These are phyloP conservation scores for Trichoderma sp. DNA, from an alignment of 2,329 filamentous ascomycete species.

Conservation along the genomic window DNA sequence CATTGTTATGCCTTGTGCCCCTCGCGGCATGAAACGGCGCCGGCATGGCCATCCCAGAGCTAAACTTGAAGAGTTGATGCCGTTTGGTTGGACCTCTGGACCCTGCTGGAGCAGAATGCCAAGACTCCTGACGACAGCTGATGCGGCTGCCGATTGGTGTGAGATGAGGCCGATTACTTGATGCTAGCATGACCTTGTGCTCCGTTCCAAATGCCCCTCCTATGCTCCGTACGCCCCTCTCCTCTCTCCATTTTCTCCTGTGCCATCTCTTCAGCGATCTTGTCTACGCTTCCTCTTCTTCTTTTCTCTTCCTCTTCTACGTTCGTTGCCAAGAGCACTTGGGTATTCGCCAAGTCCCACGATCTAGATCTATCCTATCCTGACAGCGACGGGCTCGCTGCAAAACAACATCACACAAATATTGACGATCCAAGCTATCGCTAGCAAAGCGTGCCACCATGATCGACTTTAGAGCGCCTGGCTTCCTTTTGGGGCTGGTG, in stretches of 20 bases:
- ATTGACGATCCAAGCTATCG: not conserved
- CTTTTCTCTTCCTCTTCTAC: not conserved
- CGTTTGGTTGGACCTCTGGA: not conserved
- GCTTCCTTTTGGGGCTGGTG: conserved; percentile 56
- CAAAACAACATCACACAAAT: not conserved
- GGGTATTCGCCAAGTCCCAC: not conserved
- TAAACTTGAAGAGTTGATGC: not conserved
- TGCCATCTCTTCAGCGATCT: not conserved
- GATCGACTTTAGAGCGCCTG: conserved; percentile 50
- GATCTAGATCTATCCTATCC: not conserved
- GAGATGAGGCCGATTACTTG: not conserved
- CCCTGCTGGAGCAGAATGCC: not conserved
- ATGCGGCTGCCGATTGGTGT: conserved; percentile 8
- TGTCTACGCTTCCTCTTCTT: not conserved
- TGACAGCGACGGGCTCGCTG: not conserved
- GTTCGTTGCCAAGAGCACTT: not conserved
- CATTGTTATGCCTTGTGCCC: conserved; percentile 1
- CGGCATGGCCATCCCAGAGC: conserved; percentile 19
- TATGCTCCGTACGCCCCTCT: conserved; percentile 4
- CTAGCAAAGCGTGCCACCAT: conserved; percentile 36
- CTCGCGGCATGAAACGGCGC: conserved; percentile 14
- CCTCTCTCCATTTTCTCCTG: not conserved
- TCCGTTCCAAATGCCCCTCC: conserved; percentile 4
- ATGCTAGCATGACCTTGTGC: not conserved
- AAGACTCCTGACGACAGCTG: conserved; percentile 13